Evolutionary conservation across 179 eudicot species (phyloP), one percentile per base, ranked within the genome.

Genomic region (Heliamphora pulchella): DNA sequence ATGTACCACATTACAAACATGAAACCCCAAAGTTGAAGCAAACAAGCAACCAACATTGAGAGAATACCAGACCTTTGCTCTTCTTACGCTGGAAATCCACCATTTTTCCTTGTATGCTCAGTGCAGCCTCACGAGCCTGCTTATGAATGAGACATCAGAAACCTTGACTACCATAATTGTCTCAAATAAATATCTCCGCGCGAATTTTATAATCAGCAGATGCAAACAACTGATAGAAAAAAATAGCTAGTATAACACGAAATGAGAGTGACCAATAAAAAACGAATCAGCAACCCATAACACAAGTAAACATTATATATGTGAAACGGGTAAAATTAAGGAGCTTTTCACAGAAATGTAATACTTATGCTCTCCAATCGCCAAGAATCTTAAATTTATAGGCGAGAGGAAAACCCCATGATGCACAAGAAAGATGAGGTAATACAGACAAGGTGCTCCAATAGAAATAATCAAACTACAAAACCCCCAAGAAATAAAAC

Each of bases 1-100:
- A 44, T 46, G 47, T 22, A 22, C 51, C 43, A 64, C 2, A 61
- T 20, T 31, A 75, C 41, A 41, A 41, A 74, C 15, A 4, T 14
- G 39, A 31, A 67, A n/a, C 41, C 51, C 17, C 50, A 76, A 62
- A 64, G 59, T 13, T 61, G 46, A 81, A 47, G 7, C 15, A 65
- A 66, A 50, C 44, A 63, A 20, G 39, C 50, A 71, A 48, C 48
- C 22, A 65, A 18, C 65, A 73, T 50, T 18, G 15, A 14, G 13
- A 31, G 75, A 74, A 46, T 67, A 55, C 69, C 86, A 82, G 11
- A 96, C 99, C 99, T 96, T 88, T 96, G 81, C 87, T 94, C 84
- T 86, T 91, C 87, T 85, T 94, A 57, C 99, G 96, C 89, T 96
- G 99, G 73, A 87, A 78, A 87, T 96, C 99, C 58, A 94, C 97